Conservation (phyloP, 495 filamentous ascomycete species). For the Lasiosphaeria ovina region DNA sequence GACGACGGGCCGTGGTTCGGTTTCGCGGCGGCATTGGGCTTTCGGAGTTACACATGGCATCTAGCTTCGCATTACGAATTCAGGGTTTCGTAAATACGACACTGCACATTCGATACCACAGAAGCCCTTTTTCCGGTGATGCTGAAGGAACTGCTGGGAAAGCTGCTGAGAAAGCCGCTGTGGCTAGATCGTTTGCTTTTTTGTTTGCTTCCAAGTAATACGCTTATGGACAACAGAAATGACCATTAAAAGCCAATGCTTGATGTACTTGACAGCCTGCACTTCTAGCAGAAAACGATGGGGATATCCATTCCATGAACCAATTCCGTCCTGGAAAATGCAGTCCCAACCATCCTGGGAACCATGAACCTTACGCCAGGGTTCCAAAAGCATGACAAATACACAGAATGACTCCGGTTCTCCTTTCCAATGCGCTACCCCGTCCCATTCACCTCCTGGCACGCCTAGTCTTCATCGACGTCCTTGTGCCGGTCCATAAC, state of each 20-base stretch:
- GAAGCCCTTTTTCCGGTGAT: constrained; percentile 16
- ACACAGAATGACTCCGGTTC: constrained; percentile 40
- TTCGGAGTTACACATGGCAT: constrained; percentile 53
- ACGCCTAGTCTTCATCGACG: constrained; percentile 52
- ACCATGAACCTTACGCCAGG: constrained; percentile 22
- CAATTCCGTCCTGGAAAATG: constrained; percentile 33
- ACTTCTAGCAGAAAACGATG: constrained; percentile 16
- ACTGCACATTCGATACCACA: constrained; percentile 36
- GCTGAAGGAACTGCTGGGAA: constrained; percentile 11
- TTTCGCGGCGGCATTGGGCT: constrained; percentile 49
- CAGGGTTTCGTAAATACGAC: constrained; percentile 35
- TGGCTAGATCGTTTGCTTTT: constrained; percentile 8
- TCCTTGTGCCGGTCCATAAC: constrained; percentile 56
- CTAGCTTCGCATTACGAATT: constrained; percentile 52
- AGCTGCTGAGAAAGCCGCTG: constrained; percentile 15
- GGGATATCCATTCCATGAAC: constrained; percentile 36
- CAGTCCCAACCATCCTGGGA: constrained; percentile 21
- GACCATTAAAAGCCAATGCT: constrained; percentile 33
- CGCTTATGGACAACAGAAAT: constrained; percentile 28
- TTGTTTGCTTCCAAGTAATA: constrained; percentile 24
- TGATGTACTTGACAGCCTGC: constrained; percentile 25
- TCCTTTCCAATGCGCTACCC: constrained; percentile 20
- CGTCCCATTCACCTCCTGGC: background rate
- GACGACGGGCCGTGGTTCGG: constrained; percentile 35
- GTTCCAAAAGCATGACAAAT: constrained; percentile 19